These are phyloP conservation scores for Beauveria varroae DNA, from an alignment of 2,329 filamentous ascomycete genomes.

Conservation along the genomic window DNA sequence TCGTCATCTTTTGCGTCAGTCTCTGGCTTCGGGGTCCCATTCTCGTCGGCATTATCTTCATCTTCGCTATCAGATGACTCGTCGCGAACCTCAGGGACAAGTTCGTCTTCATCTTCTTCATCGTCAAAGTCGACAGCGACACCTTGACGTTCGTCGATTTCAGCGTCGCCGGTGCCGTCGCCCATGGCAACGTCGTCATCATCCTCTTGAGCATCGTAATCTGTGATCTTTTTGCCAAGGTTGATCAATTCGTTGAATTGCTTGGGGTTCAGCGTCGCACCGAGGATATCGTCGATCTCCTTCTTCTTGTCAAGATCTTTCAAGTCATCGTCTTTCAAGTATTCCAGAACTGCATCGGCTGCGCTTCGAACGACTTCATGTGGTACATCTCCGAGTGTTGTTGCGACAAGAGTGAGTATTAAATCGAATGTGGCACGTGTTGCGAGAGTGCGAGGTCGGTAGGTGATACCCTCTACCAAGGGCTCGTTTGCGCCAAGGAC, in stretches of 20 bases:
- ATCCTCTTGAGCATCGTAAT: constrained; percentile 94
- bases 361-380: constrained; percentile 89
- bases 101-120: constrained; percentile 69
- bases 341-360: constrained; percentile 84
- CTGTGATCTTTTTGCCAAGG: constrained; percentile 95
- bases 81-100: constrained; percentile 81
- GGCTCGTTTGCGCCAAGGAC: constrained; percentile 80
- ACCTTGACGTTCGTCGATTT: constrained; percentile 90
- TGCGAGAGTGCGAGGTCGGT: constrained; percentile 82
- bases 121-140: constrained; percentile 95
- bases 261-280: constrained; percentile 72
- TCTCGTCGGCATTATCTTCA: constrained; percentile 53
- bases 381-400: constrained; percentile 83
- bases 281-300: constrained; percentile 88
- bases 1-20: constrained; percentile 54
- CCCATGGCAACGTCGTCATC: constrained; percentile 78
- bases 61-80: constrained; percentile 79
- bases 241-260: constrained; percentile 97
- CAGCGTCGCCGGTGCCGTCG: constrained; percentile 52
- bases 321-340: constrained; percentile 87
- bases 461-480: constrained; percentile 83
- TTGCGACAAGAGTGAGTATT: constrained; percentile 84
- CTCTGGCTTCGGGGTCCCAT: constrained; percentile 40
- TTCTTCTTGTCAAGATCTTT: constrained; percentile 99
- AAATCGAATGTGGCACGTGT: constrained; percentile 92